Base-by-base conservation (phyloP, 805 yeast species). In the Zygosaccharomyces siamensis region DNA sequence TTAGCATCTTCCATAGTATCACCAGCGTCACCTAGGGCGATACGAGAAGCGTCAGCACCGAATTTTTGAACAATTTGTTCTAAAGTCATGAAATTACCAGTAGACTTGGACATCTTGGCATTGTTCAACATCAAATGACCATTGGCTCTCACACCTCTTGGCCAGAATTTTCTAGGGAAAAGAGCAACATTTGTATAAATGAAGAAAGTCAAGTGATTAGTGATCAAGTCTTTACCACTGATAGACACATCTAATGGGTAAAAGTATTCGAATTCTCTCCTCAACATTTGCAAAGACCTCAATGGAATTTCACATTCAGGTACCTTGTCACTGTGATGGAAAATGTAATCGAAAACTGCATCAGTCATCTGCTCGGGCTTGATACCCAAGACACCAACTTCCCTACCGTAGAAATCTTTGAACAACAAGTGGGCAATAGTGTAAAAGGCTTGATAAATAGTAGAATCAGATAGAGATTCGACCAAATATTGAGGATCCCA, bases 21-120 rank as follows among this genome's bases (percentile, higher is more conserved):
- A 75, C 99, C 99, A 45, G 97, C 97, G 74, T 93, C 99, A 40
- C 98, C 99, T 56, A 93, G 75, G 4, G 99, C 97, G 68, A 93
- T 87, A 77, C 99, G 86, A 8, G 96, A 76, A 37, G 98, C 97
- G 70, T 93, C 99, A 45, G 98, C 96, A 69, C 99, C 99, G 59
- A 83, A 93, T 72, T 93, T 93, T 60, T 81, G 77, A 51, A 84
- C 83, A 66, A 86, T 79, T 69, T 93, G 89, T 60, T 83, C 79
- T 68, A 93, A 75, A 45, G 98, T 93, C 83, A 88, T 76, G 68
- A 93, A 93, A 75, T 93, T 93, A 72, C 99, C 99, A 28, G 98
- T 92, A 28, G 96, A 86, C 71, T 93, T 93, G 48, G 97, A 84
- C 99, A 93, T 93, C 79, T 93, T 93, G 61, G 92, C 93, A 67